Base-by-base conservation (phyloP, 305 asterid species). In the Fraxinus sp. region DNA sequence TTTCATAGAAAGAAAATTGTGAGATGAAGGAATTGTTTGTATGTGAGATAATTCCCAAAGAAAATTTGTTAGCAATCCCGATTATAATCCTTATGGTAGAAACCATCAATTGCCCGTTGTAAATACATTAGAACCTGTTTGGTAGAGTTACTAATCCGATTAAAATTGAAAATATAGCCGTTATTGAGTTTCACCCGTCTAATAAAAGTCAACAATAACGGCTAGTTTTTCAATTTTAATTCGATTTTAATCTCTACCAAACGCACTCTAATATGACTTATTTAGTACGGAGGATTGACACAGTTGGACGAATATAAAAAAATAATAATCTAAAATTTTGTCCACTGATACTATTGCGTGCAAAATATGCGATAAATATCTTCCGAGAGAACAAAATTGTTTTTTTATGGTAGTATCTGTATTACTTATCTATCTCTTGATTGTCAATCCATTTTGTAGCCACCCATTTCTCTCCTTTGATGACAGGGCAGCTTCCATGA, bases 401-500 rank as follows among this genome's bases (percentile, higher is more conserved):
- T 37, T 49, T 49, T 75, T 4, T 18, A 7, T 20, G 24, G 7
- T 7, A 62, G 32, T 7, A 22, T 59, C 3, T 9, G 0, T 70
- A 28, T 77, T 83, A 89, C 70, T 77, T 81, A 8, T 82, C 83
- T 30, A 64, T 84, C 79, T 55, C 87, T 55, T 84, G 83, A 88
- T 93, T 88, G 86, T 95, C 89, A 81, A 93, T 91, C 98, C 97
- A 94, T 86, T 94, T 94, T 28, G 97, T 94, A 4, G 98, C 98
- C 79, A 94, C 97, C 98, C 97, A 94, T 87, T 94, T 94, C 89
- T 91, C 88, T 78, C 98, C 97, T 84, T 79, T 87, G 83, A 91
- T 91, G 52, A 94, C 98, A 7, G 97, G 92, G 55, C 98, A 94
- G 78, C 97, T 94, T 81, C 98, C 97, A 74, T 94, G 98, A 41